phyloP scores from a whole-genome alignment of 371 early-diverging fungal genomes.

The Mucor piriformis region DNA sequence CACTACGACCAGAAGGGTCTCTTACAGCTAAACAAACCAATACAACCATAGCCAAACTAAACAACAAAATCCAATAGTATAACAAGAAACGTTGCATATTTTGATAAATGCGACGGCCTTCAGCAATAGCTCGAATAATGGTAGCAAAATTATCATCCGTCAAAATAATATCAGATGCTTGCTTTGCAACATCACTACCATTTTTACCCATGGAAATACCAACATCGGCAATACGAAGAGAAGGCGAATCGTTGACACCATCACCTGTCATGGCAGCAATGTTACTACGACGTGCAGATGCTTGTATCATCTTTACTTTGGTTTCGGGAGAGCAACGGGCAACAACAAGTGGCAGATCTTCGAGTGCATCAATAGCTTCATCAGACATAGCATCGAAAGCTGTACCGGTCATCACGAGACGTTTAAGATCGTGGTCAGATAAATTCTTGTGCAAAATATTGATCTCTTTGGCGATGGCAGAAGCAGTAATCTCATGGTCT shows the following conservation, averaged over 20 bases:
- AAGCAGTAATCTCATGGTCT: conserved; percentile 89
- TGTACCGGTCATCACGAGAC: conserved; percentile 78
- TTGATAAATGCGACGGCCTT: conserved; percentile 87
- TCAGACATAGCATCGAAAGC: conserved; percentile 84
- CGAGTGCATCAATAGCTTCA: conserved; percentile 74
- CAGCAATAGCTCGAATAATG: conserved; percentile 80
- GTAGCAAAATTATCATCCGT: conserved; percentile 88
- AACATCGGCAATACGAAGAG: conserved; percentile 88
- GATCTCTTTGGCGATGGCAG: conserved; percentile 88
- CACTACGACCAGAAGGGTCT: conserved; percentile 82
- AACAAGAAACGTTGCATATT: conserved; percentile 93
- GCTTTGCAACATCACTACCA: conserved; percentile 93
- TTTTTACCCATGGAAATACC: conserved; percentile 92
- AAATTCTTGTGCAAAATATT: conserved; percentile 72
- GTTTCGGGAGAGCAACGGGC: conserved; percentile 95
- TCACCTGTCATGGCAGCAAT: conserved; percentile 86
- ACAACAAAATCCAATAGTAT: conserved; percentile 73
- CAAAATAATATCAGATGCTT: conserved; percentile 89
- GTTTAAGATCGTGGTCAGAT: conserved; percentile 47
- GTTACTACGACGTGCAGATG: conserved; percentile 78
- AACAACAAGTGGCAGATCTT: conserved; percentile 87
- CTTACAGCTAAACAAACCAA: conserved; percentile 67
- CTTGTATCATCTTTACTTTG: conserved; percentile 95
- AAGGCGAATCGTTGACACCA: conserved; percentile 93
- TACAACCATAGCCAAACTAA: conserved; percentile 50